Percentiles rank a stretch among this genome's conserved stretches.
Evolutionary conservation across 176 grass and related monocot species (phyloP).

Genomic region (Paspalum vaginatum): DNA sequence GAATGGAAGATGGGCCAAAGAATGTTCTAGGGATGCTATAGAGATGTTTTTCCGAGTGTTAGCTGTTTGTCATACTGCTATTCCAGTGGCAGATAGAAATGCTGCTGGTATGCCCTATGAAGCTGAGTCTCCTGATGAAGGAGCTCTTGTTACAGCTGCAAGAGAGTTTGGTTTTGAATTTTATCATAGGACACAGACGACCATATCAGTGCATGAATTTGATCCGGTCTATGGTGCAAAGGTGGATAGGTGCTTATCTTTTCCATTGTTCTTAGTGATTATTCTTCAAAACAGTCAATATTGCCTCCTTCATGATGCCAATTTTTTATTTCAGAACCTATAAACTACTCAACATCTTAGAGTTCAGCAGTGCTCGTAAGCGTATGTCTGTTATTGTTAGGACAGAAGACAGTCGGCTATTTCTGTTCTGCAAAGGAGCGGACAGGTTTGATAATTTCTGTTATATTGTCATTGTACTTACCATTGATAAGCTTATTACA

Average conservation of each 20-base stretch:
- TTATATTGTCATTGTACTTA: neutral
- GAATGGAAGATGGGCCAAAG: slow-evolving; percentile 81
- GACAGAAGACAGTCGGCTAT: slow-evolving; percentile 67
- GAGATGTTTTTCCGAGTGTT: slow-evolving; percentile 79
- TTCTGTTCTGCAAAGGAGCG: slow-evolving; percentile 92
- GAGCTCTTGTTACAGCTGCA: slow-evolving; percentile 84
- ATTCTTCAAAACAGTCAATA: slow-evolving; percentile 13
- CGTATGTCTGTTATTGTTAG: slow-evolving; percentile 92
- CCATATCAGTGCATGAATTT: slow-evolving; percentile 70
- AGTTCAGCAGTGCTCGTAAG: slow-evolving; percentile 93
- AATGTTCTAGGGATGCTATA: slow-evolving; percentile 59
- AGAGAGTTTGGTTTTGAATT: slow-evolving; percentile 94
- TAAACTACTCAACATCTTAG: slow-evolving; percentile 83
- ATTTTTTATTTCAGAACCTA: slow-evolving; percentile 71
- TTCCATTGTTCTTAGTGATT: slow-evolving; percentile 32
- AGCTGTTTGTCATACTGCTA: slow-evolving; percentile 89
- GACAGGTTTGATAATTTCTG: slow-evolving; percentile 65
- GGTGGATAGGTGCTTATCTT: slow-evolving; percentile 61
- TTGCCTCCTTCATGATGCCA: slow-evolving; percentile 32
- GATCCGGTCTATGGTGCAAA: slow-evolving; percentile 51
- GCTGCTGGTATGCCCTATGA: slow-evolving; percentile 71
- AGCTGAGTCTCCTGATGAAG: slow-evolving; percentile 95
- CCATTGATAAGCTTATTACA: slow-evolving; percentile 6
- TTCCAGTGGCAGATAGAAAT: slow-evolving; percentile 75
- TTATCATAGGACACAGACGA: slow-evolving; percentile 83